A percentile compares a stretch with the other conserved stretches of the same genome.
Evolutionary conservation across 345 rosid genomes (phyloP).

Genomic region (Eucalyptus camaldulensis): DNA sequence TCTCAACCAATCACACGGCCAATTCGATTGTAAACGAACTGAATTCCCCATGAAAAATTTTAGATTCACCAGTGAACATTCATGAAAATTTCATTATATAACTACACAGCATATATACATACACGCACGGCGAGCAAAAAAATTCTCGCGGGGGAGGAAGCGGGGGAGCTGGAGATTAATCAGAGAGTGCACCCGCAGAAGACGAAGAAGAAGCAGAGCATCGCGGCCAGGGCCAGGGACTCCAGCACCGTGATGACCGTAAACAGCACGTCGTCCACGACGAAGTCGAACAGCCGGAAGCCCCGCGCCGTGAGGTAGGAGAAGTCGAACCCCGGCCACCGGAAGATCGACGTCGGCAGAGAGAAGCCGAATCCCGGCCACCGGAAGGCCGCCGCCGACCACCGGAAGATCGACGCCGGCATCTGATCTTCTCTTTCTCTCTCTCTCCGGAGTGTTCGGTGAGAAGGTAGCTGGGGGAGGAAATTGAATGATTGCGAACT

Average conservation of each 20-base stretch:
- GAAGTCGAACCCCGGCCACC: conserved; percentile 60
- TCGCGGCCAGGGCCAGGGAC: conserved; percentile 49
- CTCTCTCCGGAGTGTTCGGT: neutral
- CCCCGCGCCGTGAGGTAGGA: conserved; percentile 14
- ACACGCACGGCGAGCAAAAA: neutral
- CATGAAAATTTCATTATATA: neutral
- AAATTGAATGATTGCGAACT: neutral
- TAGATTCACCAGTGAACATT: neutral
- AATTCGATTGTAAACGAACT: neutral
- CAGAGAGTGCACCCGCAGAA: conserved; percentile 76
- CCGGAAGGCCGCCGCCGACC: conserved; percentile 12
- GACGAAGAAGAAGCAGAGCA: conserved; percentile 66
- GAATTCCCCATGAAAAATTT: neutral
- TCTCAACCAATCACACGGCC: neutral
- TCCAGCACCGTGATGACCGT: conserved; percentile 45
- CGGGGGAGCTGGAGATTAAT: neutral
- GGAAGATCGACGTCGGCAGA: conserved; percentile 19
- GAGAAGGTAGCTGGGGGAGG: neutral
- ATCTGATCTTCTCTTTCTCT: neutral
- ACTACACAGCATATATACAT: neutral
- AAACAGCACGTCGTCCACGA: conserved; percentile 56
- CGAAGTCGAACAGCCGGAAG: conserved; percentile 26
- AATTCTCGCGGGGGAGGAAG: neutral
- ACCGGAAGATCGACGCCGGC: neutral
- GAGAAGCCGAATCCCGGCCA: conserved; percentile 40